These are phyloP conservation scores for Arctostaphylos glauca DNA, from an alignment of 148 eudicot genomes.

Conservation along the genomic window DNA sequence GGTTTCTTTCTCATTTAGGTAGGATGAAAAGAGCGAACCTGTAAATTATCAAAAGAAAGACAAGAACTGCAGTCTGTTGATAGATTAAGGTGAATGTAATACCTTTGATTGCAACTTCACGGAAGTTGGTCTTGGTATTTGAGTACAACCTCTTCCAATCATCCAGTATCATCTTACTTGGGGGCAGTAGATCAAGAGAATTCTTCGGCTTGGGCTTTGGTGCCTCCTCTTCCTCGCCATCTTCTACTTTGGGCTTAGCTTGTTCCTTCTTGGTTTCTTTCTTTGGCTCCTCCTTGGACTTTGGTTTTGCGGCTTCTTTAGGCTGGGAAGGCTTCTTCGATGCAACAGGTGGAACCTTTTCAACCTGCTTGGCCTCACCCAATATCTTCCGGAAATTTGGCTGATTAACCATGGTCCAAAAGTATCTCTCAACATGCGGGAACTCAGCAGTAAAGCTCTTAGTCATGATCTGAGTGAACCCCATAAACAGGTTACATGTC, in stretches of 20 bases:
- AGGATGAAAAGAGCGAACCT: not conserved
- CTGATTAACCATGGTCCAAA: conserved; percentile 56
- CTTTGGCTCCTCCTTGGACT: conserved; percentile 51
- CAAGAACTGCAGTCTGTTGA: not conserved
- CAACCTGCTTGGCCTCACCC: conserved; percentile 21
- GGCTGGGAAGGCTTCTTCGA: conserved; percentile 41
- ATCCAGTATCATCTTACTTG: conserved; percentile 14
- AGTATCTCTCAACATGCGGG: conserved; percentile 38
- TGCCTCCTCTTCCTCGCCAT: conserved; percentile 15
- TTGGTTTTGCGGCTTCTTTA: conserved; percentile 36
- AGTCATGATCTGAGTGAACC: conserved; percentile 35
- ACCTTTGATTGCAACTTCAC: conserved; percentile 9
- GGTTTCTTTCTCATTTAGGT: not conserved
- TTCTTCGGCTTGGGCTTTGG: conserved; percentile 13
- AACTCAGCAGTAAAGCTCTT: conserved; percentile 59
- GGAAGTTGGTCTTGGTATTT: conserved; percentile 15
- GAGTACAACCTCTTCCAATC: conserved; percentile 14
- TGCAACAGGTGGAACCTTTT: conserved; percentile 36
- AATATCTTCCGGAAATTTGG: conserved; percentile 18
- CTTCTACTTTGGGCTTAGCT: conserved; percentile 44
- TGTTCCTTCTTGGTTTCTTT: conserved; percentile 42
- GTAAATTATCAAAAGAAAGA: not conserved
- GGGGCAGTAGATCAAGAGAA: conserved; percentile 11
- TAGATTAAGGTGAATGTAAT: not conserved
- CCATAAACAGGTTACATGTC: conserved; percentile 43